Base-by-base conservation (phyloP, 148 eudicot genomes). In the Fagopyrum esculentum region DNA sequence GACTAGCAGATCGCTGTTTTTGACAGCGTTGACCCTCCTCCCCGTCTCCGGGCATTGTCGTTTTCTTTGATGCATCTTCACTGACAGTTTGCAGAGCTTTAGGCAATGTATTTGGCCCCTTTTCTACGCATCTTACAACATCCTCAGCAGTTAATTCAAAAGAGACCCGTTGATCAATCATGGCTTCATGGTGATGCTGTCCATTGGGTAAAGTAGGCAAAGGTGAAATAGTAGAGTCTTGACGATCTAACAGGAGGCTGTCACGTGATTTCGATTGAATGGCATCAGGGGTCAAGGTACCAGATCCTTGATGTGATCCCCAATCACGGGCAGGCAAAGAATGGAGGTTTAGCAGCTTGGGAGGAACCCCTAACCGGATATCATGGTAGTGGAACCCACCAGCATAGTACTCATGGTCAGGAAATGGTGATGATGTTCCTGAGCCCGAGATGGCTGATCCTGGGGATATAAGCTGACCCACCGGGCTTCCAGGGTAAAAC, bases 381-480 rank as follows among this genome's bases (percentile, higher is more conserved):
- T 85, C 86, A 19, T 84, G 86, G 43, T 83, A 91, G 45, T 85
- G 80, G 11, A 84, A 85, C 76, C 80, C 82, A 66, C 87, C 84
- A 72, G 81, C 81, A 75, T 75, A 91, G 98, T 73, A 77, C 54
- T 91, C 90, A 44, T 74, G 75, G 75, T 91, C 97, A 0, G 88
- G 90, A 72, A 89, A 92, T 49, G 99, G 99, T 8, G 97, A 90
- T 3, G 99, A 89, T 48, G 97, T 90, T 48, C 99, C 99, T 5
- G 97, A 92, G 30, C 82, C 84, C 0, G 98, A 91, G 63, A 91
- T 75, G 46, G 88, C 98, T 19, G 98, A 94, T 50, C 96, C 83
- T 3, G 99, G 98, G 9, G 99, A 95, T 73, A 90, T 92, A 76
- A 92, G 86, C 29, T 91, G 93, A 74, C 93, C 89, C 6, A 86